Evolutionary conservation across 2,329 filamentous ascomycete genomes (phyloP).

Genomic region (Colletotrichum sp.): DNA sequence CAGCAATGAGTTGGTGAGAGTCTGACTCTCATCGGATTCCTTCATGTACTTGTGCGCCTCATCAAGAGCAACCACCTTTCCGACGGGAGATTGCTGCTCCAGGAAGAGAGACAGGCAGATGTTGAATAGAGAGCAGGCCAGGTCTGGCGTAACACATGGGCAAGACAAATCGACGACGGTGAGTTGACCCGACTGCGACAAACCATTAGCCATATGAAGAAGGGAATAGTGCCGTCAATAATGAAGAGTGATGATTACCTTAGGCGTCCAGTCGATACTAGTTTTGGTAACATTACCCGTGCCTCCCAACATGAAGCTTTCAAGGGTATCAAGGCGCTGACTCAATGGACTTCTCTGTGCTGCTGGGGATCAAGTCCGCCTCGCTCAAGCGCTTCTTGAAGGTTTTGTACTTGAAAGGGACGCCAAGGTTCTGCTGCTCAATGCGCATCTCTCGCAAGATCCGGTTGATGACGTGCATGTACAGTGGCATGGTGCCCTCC

Average conservation of each 20-base stretch:
- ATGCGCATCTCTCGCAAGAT: constrained; percentile 63
- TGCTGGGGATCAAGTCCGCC: constrained; percentile 45
- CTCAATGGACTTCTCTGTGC: constrained; percentile 61
- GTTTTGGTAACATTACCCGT: neutral
- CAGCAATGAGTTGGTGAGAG: constrained; percentile 67
- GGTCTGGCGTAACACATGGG: constrained; percentile 70
- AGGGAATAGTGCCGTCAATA: neutral
- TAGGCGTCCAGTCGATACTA: constrained; percentile 31
- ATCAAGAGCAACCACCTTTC: constrained; percentile 72
- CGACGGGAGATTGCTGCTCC: constrained; percentile 52
- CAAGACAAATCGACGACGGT: constrained; percentile 78
- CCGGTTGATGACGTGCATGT: constrained; percentile 59
- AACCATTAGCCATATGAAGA: neutral
- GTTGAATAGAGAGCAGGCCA: constrained; percentile 75
- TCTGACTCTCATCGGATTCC: constrained; percentile 55
- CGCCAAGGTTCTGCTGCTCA: constrained; percentile 40
- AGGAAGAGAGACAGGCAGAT: constrained; percentile 73
- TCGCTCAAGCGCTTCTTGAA: constrained; percentile 46
- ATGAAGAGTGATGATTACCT: constrained; percentile 20
- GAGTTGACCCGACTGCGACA: constrained; percentile 49
- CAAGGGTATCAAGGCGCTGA: constrained; percentile 65
- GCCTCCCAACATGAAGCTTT: constrained; percentile 61
- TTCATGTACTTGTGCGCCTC: constrained; percentile 83
- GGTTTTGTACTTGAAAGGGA: constrained; percentile 51
- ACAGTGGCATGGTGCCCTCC: constrained; percentile 53